These are phyloP conservation scores for Penicillium bovifimosum DNA, from an alignment of 495 filamentous ascomycete genomes.

Conservation along the genomic window DNA sequence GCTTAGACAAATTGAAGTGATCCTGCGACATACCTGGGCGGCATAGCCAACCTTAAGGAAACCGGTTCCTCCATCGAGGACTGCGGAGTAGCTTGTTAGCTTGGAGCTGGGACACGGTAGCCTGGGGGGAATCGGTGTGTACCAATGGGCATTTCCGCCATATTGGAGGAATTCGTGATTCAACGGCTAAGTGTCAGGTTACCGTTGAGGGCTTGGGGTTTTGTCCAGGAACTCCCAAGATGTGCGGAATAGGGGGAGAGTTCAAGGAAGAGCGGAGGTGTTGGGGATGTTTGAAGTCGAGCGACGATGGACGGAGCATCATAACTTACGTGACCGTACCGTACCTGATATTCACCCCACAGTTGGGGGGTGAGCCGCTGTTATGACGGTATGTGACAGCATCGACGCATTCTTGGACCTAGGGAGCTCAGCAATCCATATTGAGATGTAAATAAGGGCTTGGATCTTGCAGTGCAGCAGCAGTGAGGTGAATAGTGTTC, in stretches of 20 bases:
- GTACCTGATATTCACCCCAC: conserved; percentile 20
- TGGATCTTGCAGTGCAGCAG: background rate
- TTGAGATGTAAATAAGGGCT: background rate
- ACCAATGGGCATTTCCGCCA: conserved; percentile 73
- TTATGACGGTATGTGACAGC: conserved; percentile 18
- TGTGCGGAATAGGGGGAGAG: conserved; percentile 21
- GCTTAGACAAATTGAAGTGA: background rate
- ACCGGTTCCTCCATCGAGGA: conserved; percentile 99
- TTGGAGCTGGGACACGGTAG: conserved; percentile 25
- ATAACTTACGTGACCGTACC: conserved; percentile 32
- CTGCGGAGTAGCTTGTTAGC: conserved; percentile 47
- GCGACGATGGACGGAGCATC: conserved; percentile 17
- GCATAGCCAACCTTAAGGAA: conserved; percentile 99
- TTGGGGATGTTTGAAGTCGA: conserved; percentile 21
- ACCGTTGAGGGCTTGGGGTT: background rate
- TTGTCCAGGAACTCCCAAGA: conserved; percentile 18
- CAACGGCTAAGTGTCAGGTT: background rate
- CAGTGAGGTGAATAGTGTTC: background rate
- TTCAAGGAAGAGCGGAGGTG: conserved; percentile 15
- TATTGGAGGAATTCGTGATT: conserved; percentile 30
- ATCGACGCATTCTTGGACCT: background rate
- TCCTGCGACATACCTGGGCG: conserved; percentile 55
- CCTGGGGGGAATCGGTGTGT: conserved; percentile 24
- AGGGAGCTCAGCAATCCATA: background rate
- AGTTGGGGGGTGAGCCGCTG: conserved; percentile 5